phyloP scores from a whole-genome alignment of 1,139 yeast genomes.

The Meyerozyma smithsonii region DNA sequence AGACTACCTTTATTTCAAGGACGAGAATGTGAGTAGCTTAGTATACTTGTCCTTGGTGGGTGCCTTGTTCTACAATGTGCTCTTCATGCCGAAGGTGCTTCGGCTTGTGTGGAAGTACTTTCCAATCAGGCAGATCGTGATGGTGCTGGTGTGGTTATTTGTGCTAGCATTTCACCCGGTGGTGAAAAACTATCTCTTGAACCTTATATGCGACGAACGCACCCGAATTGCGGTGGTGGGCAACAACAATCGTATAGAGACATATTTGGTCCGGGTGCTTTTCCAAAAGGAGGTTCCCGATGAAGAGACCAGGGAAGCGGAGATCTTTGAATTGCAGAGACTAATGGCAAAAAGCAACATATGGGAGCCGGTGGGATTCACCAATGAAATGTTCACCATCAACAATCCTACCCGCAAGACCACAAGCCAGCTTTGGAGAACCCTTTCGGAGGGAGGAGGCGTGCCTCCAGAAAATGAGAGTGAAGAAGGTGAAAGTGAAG shows the following conservation, averaged over 20 bases:
- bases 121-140: slow-evolving; percentile 29
- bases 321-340: slow-evolving; percentile 68
- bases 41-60: slow-evolving; percentile 34
- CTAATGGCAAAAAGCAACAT: slow-evolving; percentile 44
- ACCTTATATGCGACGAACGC: slow-evolving; percentile 52
- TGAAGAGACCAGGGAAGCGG: slow-evolving; percentile 40
- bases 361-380: slow-evolving; percentile 60
- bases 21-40: slow-evolving; percentile 58
- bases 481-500: slow-evolving; percentile 14
- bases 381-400: slow-evolving; percentile 49
- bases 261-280: slow-evolving; percentile 24
- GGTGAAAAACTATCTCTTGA: slow-evolving; percentile 40
- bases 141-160: slow-evolving; percentile 48
- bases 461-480: slow-evolving; percentile 13
- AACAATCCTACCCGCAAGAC: slow-evolving; percentile 26
- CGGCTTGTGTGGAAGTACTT: slow-evolving; percentile 21
- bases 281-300: slow-evolving; percentile 16
- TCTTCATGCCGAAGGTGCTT: slow-evolving; percentile 27
- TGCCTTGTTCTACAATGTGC: slow-evolving; percentile 8
- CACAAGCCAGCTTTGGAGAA: slow-evolving; percentile 7
- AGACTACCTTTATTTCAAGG: slow-evolving; percentile 61
- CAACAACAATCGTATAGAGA: slow-evolving; percentile 45
- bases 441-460: slow-evolving; percentile 4
- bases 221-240: slow-evolving; percentile 49
- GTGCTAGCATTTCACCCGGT: slow-evolving; percentile 52